Evolutionary conservation across 2,329 filamentous ascomycete species (phyloP).

Genomic region (Whalleya microplaca): DNA sequence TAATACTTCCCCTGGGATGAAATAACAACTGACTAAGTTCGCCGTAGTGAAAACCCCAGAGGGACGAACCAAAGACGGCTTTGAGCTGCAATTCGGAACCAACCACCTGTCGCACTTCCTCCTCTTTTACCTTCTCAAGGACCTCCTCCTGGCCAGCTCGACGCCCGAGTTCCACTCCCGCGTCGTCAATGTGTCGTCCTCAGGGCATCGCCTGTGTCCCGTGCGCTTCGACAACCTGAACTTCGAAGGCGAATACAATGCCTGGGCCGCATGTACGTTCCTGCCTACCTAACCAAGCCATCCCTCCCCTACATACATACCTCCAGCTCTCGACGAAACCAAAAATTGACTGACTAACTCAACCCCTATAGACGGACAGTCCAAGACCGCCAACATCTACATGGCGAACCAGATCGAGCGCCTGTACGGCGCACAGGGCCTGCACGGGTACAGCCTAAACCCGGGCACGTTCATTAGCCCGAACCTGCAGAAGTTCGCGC

Average conservation of each 20-base stretch:
- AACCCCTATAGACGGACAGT: conserved; percentile 44
- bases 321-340: too few species aligned
- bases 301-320: too few species aligned
- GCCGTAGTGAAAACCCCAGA: conserved; percentile 20
- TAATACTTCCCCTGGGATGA: too few species aligned
- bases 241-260: conserved; percentile 40
- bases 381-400: conserved; percentile 52
- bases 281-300: too few species aligned
- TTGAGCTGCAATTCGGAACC: conserved; percentile 56
- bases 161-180: conserved; percentile 47
- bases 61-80: conserved; percentile 47
- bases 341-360: conserved; percentile 29
- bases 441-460: too few species aligned
- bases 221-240: conserved; percentile 46
- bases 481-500: too few species aligned
- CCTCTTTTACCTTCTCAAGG: conserved; percentile 52
- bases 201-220: conserved; percentile 42
- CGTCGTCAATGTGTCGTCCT: conserved; percentile 47
- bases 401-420: conserved; percentile 53
- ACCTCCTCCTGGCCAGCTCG: conserved; percentile 45
- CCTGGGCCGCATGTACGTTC: too few species aligned
- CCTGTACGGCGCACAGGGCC: conserved; percentile 43
- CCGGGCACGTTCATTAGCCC: too few species aligned
- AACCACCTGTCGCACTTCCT: conserved; percentile 60
- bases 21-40: too few species aligned